Evolutionary conservation across 1,284 basidiomycete species (phyloP).

Genomic region (Heimioporus retisporus): DNA sequence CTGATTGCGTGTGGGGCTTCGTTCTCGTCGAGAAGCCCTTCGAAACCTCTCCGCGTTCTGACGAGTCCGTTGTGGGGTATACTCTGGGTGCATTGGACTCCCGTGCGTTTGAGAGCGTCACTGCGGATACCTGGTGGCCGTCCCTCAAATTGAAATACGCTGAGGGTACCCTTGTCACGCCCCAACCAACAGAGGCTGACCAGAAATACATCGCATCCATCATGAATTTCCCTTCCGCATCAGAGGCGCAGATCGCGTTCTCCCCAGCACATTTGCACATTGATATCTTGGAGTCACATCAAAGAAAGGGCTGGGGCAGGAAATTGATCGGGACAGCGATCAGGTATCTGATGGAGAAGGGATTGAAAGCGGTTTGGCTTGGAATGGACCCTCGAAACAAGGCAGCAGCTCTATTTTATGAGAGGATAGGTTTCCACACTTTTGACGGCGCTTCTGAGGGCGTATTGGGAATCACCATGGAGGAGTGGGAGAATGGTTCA

Average conservation of each 20-base stretch:
- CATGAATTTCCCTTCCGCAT: conserved; percentile 30
- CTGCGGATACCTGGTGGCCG: conserved; percentile 43
- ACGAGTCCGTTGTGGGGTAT: conserved; percentile 44
- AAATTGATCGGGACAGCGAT: conserved; percentile 54
- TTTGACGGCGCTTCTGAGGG: conserved; percentile 32
- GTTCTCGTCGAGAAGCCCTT: conserved; percentile 67
- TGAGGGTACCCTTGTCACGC: conserved; percentile 11
- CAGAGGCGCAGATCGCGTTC: conserved; percentile 37
- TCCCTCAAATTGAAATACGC: conserved; percentile 38
- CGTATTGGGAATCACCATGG: conserved; percentile 45
- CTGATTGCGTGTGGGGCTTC: conserved; percentile 73
- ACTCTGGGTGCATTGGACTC: conserved; percentile 39
- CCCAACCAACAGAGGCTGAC: conserved; percentile 34
- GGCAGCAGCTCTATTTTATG: conserved; percentile 38
- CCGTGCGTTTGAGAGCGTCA: conserved; percentile 37
- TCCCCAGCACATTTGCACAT: conserved; percentile 63
- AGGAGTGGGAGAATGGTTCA: conserved; percentile 37
- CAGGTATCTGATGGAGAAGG: conserved; percentile 39
- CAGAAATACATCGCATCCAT: conserved; percentile 37
- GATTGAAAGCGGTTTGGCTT: conserved; percentile 40
- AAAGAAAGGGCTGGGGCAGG: conserved; percentile 60
- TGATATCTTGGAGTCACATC: conserved; percentile 58
- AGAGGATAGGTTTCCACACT: conserved; percentile 35
- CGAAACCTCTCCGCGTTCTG: conserved; percentile 35
- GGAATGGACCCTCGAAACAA: conserved; percentile 38